Base-by-base conservation (phyloP, 2,329 filamentous ascomycete species). In the Torrubiellomyces zombiae region DNA sequence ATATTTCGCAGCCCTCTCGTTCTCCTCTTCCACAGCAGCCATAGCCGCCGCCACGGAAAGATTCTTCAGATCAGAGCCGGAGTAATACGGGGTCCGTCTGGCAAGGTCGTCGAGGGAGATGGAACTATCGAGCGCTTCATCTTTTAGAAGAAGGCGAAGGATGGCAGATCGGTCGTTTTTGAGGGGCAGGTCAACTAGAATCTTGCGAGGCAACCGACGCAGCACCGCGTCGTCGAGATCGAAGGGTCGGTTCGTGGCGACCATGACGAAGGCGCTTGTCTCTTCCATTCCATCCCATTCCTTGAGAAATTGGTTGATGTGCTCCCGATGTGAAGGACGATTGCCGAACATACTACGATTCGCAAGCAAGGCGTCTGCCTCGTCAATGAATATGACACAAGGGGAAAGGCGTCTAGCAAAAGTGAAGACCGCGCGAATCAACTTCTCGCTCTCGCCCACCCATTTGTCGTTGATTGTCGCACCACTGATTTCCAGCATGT, bases 381-480 rank as follows among this genome's bases (percentile, higher is more conserved):
- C 89, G 43, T 98, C 89, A 33, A 98, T 82, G 54, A 98, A 95
- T 25, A 98, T 80, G 10, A 98, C 75, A 42, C 85, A 85, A 0
- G 89, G 89, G 2, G 78, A 76, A 6, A 94, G 66, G 49, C 93
- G 93, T 52, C 82, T 82, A 4, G 89, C 89, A 0, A 95, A 61
- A 1, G 72, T 77, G 53, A 98, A 98, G 20, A 95, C 74, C 0
- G 86, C 86, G 26, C 77, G 75, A 27, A 95, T 79, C 44, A 92
- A 92, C 62, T 95, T 95, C 55, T 98, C 89, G 31, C 80, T 80
- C 48, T 95, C 83, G 13, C 89, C 89, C 4, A 95, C 81, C 49
- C 81, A 95, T 67, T 91, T 95, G 47, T 94, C 81, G 49, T 93
- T 91, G 38, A 98, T 79, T 36, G 82, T 81, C 2, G 82, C 83